Base-by-base conservation (phyloP, 805 yeast species). In the Candida ficus region DNA sequence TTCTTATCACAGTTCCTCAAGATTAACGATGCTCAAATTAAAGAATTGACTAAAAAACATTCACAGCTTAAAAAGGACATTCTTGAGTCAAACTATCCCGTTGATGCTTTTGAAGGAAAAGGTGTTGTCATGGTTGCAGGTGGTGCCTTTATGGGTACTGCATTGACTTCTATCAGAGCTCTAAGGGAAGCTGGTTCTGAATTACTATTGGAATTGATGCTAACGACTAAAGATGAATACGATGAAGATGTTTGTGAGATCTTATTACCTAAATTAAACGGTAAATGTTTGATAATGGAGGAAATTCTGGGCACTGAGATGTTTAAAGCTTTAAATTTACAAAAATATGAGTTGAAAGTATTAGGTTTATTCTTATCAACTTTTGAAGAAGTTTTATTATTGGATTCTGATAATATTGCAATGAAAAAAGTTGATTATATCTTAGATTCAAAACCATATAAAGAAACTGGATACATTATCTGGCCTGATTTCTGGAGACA, bases 401-500 rank as follows among this genome's bases (percentile, higher is more conserved):
- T 73, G 29, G 79, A 73, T 49, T 67, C 76, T 9, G 79, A 73
- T 50, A 67, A 68, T 40, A 58, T 71, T 34, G 66, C 74, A 2
- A 64, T 71, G 23, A 53, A 57, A 30, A 65, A 68, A 45, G 74
- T 74, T 5, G 80, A 75, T 45, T 61, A 60, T 43, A 60, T 79
- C 33, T 68, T 80, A 33, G 61, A 61, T 1, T 68, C 75, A 28
- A 57, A 63, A n/a, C 61, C 68, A 12, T 80, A 63, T 58, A 54
- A 56, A 38, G 60, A 70, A 21, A 63, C 58, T 13, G 72, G 75
- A 1, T 60, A 78, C 39, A 60, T 79, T n/a, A 48, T 78, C 18
- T 80, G 86, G 85, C 85, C 85, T 4, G 85, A 80, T 58, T 73
- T 75, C 39, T 80, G 86, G 86, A 70, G 80, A 16, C 67, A 84